phyloP scores from a whole-genome alignment of 1,284 basidiomycete genomes.

The Cystobasidium sp. region DNA sequence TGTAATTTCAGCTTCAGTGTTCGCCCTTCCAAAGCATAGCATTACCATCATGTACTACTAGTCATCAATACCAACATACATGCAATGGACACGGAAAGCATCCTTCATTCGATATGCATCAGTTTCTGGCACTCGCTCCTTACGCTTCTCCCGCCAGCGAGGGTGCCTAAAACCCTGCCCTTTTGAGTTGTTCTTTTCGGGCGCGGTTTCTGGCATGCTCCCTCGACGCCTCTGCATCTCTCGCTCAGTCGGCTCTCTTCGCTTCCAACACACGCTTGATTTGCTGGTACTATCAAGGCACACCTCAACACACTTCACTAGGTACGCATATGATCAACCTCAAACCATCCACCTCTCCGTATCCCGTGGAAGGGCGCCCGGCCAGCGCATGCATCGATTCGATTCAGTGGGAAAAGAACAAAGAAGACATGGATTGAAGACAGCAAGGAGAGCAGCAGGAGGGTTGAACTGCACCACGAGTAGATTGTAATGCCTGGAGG shows the following conservation, averaged over 20 bases:
- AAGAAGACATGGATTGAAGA: neutral
- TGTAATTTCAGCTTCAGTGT: too few species aligned
- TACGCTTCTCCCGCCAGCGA: neutral
- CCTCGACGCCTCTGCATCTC: too few species aligned
- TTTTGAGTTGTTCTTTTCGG: too few species aligned
- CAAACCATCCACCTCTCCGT: neutral
- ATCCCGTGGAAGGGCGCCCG: conserved; percentile 8
- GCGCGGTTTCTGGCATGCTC: too few species aligned
- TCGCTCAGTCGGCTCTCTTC: too few species aligned
- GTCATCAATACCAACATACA: neutral
- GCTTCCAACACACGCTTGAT: too few species aligned
- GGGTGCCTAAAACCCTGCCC: neutral
- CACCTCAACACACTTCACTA: conserved; percentile 8
- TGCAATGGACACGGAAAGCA: neutral
- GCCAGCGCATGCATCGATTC: conserved; percentile 2
- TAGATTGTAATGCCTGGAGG: too few species aligned
- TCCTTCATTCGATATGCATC: neutral
- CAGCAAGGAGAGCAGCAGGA: neutral
- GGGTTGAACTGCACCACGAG: too few species aligned
- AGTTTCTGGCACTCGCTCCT: conserved; percentile 1
- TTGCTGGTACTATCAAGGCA: neutral
- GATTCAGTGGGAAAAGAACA: neutral
- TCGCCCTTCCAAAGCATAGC: too few species aligned
- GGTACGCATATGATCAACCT: conserved; percentile 15
- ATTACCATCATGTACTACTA: neutral